Base-by-base conservation (phyloP, 371 early-diverging fungal genomes). In the Mortierella sp. region DNA sequence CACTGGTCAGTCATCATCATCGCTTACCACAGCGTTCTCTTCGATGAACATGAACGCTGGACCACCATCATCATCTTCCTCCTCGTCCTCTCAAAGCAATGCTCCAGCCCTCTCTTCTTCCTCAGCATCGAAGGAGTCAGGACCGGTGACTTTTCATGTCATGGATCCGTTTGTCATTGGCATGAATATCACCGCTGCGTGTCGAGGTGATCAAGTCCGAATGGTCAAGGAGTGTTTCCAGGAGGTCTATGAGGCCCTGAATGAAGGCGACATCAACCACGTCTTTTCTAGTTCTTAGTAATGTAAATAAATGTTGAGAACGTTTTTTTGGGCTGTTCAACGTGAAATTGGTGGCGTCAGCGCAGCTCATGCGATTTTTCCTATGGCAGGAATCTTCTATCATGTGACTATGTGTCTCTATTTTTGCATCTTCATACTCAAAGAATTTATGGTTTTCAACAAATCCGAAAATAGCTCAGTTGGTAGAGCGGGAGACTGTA, bases 241-340 rank as follows among this genome's bases (percentile, higher is more conserved):
- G 61, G 84, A 84, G 9, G 78, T 76, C 6, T 84, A 80, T 34
- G 84, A 80, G 48, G 84, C 84, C 5, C n/a, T 84, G 37, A 73
- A 78, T 3, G 81, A 84, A 28, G 84, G 84, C 3, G 76, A 84
- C n/a, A 78, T 84, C 24, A 84, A 84, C 53, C 72, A 59, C 5
- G 84, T 73, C 0, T 84, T 84, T 55, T 80, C 80, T 0, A 48
- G 69, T 0, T 64, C 72, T 0, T 28, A 40, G 43, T 4, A 2
- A 6, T 40, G 2, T 6, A 4, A n/a, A 55, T 44, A 71, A 34
- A 69, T 50, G 13, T 16, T 50, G 50, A 5, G 9, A 13, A 46
- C 46, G 0, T 46, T 46, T 46, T 46, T 46, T 14, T 16, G 0
- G 3, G 16, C 13, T 0, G 13, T 6, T 40, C 43, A 14, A 50